Evolutionary conservation across 495 filamentous ascomycete genomes (phyloP), one percentile per base, ranked within the genome.

Genomic region (Daldinia grandis): DNA sequence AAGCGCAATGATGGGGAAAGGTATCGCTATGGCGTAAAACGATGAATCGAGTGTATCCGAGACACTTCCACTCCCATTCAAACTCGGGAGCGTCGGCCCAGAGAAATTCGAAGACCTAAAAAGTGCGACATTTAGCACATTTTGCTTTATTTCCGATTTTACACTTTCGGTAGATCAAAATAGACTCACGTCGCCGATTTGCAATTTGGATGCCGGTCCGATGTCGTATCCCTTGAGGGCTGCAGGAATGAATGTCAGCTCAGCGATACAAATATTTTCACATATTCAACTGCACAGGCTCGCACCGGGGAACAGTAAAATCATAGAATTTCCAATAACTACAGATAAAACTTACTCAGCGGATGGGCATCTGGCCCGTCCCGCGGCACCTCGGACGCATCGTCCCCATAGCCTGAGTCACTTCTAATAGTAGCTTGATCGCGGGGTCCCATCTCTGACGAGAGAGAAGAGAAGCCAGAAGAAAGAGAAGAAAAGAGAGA

Each of bases 361-460:
- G 75, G 75, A 55, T 77, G 75, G 53, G 72, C 75, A 70, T 74
- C 74, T 42, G 73, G 55, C 55, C 70, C 69, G 59, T 74, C 70
- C 24, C 68, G 67, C 69, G 73, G 64, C 73, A 57, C 56, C 67
- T 77, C 75, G 65, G 75, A 74, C 68, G 62, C 64, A 62, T 77
- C 75, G 66, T 77, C 75, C 73, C 75, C 75, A 72, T 76, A 74
- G 60, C 75, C 75, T 62, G 75, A 77, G 58, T 77, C 75, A 77
- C 75, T 77, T 76, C 73, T 73, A 42, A 77, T 74, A 50, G 75
- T 76, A 66, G 75, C 71, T 77, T 74, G 70, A 74, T 77, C 75
- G 67, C 75, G 75, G 56, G 64, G 67, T 76, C 75, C 75, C 75
- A 77, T 77, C 61, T 77, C 75, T 69, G 73, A 77, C 70, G 68